phyloP scores from a whole-genome alignment of 1,284 basidiomycete species.

The Ceratobasidium sp. region DNA sequence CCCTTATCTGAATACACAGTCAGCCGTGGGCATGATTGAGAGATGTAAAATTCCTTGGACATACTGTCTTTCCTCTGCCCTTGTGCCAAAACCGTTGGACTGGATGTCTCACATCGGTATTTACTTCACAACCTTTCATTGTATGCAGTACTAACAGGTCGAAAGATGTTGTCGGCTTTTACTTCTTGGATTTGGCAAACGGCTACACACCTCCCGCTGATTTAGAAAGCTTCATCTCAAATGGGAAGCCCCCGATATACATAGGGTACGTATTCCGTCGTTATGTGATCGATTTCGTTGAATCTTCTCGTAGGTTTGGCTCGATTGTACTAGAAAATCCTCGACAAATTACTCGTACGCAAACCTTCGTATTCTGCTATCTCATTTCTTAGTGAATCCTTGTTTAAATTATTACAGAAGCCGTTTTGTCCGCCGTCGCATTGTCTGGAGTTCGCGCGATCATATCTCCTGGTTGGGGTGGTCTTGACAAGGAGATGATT shows the following conservation, averaged over 20 bases:
- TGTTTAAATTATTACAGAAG: constrained; percentile 54
- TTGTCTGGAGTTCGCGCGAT: constrained; percentile 69
- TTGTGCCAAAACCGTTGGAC: constrained; percentile 74
- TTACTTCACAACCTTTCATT: not conserved
- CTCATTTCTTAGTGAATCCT: no score
- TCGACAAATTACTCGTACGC: constrained; percentile 64
- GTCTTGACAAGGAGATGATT: constrained; percentile 64
- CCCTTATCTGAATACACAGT: constrained; percentile 62
- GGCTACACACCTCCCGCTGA: constrained; percentile 65
- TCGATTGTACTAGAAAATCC: constrained; percentile 74
- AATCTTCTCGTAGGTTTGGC: constrained; percentile 63
- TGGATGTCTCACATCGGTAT: constrained; percentile 72
- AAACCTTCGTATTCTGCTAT: no score
- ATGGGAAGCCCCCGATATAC: constrained; percentile 69
- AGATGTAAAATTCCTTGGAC: constrained; percentile 74
- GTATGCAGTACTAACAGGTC: not conserved
- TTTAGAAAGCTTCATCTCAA: constrained; percentile 64
- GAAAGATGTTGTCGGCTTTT: constrained; percentile 74
- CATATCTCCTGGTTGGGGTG: constrained; percentile 73
- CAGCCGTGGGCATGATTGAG: constrained; percentile 69
- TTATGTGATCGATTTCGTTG: not conserved
- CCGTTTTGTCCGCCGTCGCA: constrained; percentile 68
- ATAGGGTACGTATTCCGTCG: constrained; percentile 62
- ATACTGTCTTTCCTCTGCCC: constrained; percentile 73
- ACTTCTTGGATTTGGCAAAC: constrained; percentile 68